Evolutionary conservation across 2,329 filamentous ascomycete genomes (phyloP), one percentile per base, ranked within the genome.

Genomic region (Aspergillus felis): DNA sequence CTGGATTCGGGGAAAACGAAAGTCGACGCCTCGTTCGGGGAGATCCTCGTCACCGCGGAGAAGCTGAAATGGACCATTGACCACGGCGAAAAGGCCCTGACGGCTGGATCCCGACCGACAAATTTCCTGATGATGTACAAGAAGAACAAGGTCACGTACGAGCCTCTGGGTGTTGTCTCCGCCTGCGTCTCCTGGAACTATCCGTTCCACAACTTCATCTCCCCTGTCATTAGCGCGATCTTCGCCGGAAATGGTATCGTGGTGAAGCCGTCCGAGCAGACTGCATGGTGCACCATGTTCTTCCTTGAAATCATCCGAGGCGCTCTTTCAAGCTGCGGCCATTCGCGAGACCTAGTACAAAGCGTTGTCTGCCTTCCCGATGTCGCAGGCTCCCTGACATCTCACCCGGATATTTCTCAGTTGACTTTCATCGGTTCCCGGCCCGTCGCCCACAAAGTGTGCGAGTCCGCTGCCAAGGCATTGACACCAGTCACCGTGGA

Each of bases 171-270:
- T 17, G 91, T 99, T 38, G 90, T 99, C 5, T 88, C 91, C 10
- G 93, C 94, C 20, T 88, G 93, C 53, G 91, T 99, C 47, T 94
- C 90, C 71, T 99, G 94, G 94, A 99, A 99, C 79, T 97, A 92
- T 72, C 87, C 91, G 48, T 96, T 97, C 75, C 94, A 99, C 78
- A 99, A 99, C 76, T 81, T 97, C 61, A 85, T 97, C 50, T 91
- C 90, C 0, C 94, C 93, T 14, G 84, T 97, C 64, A 95, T 97
- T 71, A 92, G 90, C 64, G 87, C 90, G 17, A 83, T 97, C 52
- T 97, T 97, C 72, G 83, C 92, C 14, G 94, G 94, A 50, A 97
- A 97, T 71, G 91, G 86, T 53, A 88, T 97, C 63, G 81, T 99
- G 46, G 89, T 97, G 73, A 99, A 99, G 78, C 90, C 89, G 50